These are phyloP conservation scores for Galerina sulciceps DNA, from an alignment of 768 basidiomycete genomes.

Conservation along the genomic window DNA sequence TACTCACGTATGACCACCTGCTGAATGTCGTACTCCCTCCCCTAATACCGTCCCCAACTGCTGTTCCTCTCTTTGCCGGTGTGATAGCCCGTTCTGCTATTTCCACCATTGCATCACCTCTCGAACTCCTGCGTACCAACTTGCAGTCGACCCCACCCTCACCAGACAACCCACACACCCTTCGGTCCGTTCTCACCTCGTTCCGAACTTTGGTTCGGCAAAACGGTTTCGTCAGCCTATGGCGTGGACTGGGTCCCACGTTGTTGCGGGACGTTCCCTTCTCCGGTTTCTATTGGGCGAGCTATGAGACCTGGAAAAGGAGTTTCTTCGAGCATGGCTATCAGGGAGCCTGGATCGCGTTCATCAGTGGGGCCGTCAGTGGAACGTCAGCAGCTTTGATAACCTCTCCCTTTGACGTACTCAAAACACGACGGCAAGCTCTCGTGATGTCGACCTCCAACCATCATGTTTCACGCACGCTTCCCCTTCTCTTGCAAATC, in stretches of 20 bases:
- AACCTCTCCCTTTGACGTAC: conserved; percentile 95
- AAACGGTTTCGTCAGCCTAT: conserved; percentile 74
- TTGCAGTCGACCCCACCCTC: conserved; percentile 85
- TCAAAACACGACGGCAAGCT: conserved; percentile 94
- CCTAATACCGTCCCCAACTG: conserved; percentile 52
- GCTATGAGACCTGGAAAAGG: conserved; percentile 85
- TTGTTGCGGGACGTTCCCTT: conserved; percentile 98
- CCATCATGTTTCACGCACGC: conserved; percentile 47
- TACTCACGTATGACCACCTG: conserved; percentile 94
- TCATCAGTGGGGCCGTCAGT: conserved; percentile 88
- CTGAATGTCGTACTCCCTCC: conserved; percentile 64
- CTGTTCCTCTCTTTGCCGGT: conserved; percentile 81
- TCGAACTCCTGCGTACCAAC: conserved; percentile 93
- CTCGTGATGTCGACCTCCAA: conserved; percentile 65
- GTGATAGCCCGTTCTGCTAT: conserved; percentile 81
- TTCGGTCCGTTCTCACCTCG: conserved; percentile 71
- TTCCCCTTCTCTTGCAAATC: conserved; percentile 72
- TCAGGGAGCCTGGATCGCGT: conserved; percentile 72
- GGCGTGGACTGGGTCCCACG: conserved; percentile 90
- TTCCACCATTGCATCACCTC: conserved; percentile 79
- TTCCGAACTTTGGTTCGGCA: conserved; percentile 61
- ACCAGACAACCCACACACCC: conserved; percentile 72
- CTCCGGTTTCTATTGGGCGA: conserved; percentile 96
- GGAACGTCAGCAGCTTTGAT: conserved; percentile 86
- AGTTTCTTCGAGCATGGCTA: conserved; percentile 55